A percentile compares a stretch with the other conserved stretches of the same genome.
Evolutionary conservation across 2,329 filamentous ascomycete species (phyloP).

Genomic region (Talaromyces albobiverticillius): DNA sequence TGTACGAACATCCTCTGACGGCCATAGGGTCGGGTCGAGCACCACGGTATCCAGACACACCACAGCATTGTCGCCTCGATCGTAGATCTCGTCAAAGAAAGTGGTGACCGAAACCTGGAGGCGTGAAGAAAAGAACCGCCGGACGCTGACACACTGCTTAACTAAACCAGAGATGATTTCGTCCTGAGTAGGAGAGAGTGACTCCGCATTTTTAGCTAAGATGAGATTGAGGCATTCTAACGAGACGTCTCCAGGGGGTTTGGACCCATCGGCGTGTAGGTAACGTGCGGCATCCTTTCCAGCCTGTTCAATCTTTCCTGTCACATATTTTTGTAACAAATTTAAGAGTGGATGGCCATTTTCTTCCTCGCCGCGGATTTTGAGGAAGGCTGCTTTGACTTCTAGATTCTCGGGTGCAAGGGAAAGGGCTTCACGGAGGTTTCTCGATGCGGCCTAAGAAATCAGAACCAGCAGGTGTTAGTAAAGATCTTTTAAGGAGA

Average conservation of each 20-base stretch:
- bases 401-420: constrained; percentile 44
- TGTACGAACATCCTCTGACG: constrained; percentile 38
- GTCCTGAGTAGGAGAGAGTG: constrained; percentile 42
- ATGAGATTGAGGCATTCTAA: constrained; percentile 44
- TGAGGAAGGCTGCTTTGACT: constrained; percentile 45
- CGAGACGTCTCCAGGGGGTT: constrained; percentile 41
- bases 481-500: constrained; percentile 13
- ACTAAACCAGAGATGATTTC: constrained; percentile 47
- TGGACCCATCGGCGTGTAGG: constrained; percentile 42
- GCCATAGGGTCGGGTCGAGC: constrained; percentile 45
- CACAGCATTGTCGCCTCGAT: constrained; percentile 46
- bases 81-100: constrained; percentile 49
- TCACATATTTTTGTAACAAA: constrained; percentile 42
- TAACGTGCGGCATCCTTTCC: constrained; percentile 44
- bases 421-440: constrained; percentile 48
- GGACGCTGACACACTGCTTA: constrained; percentile 41
- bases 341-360: constrained; percentile 43
- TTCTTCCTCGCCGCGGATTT: constrained; percentile 42
- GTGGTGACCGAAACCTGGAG: constrained; percentile 44
- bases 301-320: constrained; percentile 40
- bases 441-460: constrained; percentile 44
- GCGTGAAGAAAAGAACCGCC: constrained; percentile 41
- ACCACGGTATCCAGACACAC: constrained; percentile 47
- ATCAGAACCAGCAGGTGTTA: constrained; percentile 14
- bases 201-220: constrained; percentile 33